Evolutionary conservation across 1,284 basidiomycete genomes (phyloP).

Genomic region (Ustilago xerochloae): DNA sequence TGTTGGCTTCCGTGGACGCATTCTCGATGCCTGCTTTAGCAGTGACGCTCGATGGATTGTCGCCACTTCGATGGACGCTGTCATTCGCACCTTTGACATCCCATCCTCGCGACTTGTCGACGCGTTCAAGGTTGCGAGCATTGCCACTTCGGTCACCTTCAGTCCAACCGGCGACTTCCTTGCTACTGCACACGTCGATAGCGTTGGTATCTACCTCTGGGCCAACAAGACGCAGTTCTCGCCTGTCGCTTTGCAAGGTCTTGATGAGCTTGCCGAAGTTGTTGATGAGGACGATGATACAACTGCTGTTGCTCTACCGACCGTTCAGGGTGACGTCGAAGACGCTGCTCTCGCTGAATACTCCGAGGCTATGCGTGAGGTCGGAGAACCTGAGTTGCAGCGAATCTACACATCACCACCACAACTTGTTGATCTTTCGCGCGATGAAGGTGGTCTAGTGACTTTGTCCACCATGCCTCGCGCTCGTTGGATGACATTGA

Average conservation of each 20-base stretch:
- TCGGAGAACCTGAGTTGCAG: constrained; percentile 55
- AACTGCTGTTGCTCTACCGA: constrained; percentile 35
- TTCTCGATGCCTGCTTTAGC: constrained; percentile 75
- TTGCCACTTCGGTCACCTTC: constrained; percentile 89
- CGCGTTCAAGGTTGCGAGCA: constrained; percentile 87
- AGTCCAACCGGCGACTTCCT: constrained; percentile 96
- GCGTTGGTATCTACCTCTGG: constrained; percentile 94
- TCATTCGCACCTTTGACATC: constrained; percentile 94
- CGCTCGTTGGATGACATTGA: constrained; percentile 92
- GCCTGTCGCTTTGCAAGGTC: constrained; percentile 82
- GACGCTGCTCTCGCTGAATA: constrained; percentile 81
- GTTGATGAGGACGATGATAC: constrained; percentile 58
- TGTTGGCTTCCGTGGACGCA: constrained; percentile 59
- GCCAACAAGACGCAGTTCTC: constrained; percentile 94
- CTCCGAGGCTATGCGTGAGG: constrained; percentile 69
- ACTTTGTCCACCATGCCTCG: constrained; percentile 92
- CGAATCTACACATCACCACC: constrained; percentile 54
- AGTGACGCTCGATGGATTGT: constrained; percentile 94
- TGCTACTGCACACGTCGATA: constrained; percentile 93
- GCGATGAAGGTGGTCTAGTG: constrained; percentile 69
- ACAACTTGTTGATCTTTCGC: constrained; percentile 71
- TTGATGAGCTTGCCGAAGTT: constrained; percentile 79
- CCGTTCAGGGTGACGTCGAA: constrained; percentile 48
- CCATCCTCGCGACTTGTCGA: constrained; percentile 92
- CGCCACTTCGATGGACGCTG: constrained; percentile 85